Evolutionary conservation across 2,329 filamentous ascomycete genomes (phyloP).

Genomic region (Trichoderma koningiopsis): DNA sequence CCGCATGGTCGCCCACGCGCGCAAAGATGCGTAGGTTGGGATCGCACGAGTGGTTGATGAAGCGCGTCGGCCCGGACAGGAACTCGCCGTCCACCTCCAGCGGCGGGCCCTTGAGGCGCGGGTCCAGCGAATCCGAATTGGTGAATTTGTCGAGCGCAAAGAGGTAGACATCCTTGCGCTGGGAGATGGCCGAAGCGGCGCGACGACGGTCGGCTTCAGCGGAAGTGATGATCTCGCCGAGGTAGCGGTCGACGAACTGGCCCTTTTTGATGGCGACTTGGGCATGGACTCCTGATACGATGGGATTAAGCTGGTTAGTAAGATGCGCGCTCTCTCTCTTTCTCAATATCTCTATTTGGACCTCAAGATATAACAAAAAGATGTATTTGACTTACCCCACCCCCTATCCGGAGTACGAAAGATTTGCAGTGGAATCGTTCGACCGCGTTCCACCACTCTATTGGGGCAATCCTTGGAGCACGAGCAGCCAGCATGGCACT

Average conservation of each 20-base stretch:
- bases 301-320: neutral
- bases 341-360: too few relatives aligned
- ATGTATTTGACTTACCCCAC: constrained; percentile 60
- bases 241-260: constrained; percentile 78
- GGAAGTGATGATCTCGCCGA: constrained; percentile 69
- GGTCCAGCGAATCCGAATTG: constrained; percentile 57
- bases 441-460: constrained; percentile 73
- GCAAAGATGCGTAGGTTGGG: constrained; percentile 81
- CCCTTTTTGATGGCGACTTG: constrained; percentile 66
- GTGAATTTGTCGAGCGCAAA: constrained; percentile 82
- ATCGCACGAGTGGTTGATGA: constrained; percentile 81
- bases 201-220: constrained; percentile 68
- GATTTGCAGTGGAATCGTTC: constrained; percentile 71
- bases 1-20: constrained; percentile 74
- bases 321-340: too few relatives aligned
- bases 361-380: neutral
- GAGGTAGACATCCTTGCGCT: constrained; percentile 75
- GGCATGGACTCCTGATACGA: constrained; percentile 60
- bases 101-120: constrained; percentile 56
- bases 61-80: constrained; percentile 75
- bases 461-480: constrained; percentile 70
- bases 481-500: constrained; percentile 72
- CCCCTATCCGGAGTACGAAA: constrained; percentile 73
- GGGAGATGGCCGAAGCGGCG: constrained; percentile 53
- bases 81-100: constrained; percentile 72